Evolutionary conservation across 2,329 filamentous ascomycete genomes (phyloP), one percentile per base, ranked within the genome.

Genomic region (Mycocentrospora acerina): DNA sequence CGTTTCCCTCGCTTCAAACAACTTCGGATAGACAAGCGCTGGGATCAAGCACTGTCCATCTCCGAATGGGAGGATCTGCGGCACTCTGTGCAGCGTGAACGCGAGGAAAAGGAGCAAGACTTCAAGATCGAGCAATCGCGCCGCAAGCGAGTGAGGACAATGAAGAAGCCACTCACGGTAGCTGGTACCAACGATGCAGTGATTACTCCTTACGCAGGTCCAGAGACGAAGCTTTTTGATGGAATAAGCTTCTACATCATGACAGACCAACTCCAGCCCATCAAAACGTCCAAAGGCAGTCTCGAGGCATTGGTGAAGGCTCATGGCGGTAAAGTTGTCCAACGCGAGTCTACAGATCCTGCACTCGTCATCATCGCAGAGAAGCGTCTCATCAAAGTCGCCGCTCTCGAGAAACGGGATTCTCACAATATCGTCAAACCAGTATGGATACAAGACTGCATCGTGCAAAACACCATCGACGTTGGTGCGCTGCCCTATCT

Each of bases 1-100:
- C 83, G 93, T 1, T 98, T 98, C 55, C 93, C 93, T 2, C 83
- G 93, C 1, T 95, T 97, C 68, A 89, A 89, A 47, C 79, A 77
- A 24, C 70, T 97, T 5, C 81, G 90, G 4, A 76, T 79, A n/a
- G 93, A 97, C 66, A 89, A 90, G 51, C 74, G 78, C 39, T 98
- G 93, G 91, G 77, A 86, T 32, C 81, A 81, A 24, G 88, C 88
- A 0, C 73, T 97, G 2, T 87, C 87, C 1, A 72, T 88, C 1
- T 80, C 88, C 30, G 87, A 90, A 30, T 95, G 96, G 55, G 69
- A 83, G 13, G 78, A 84, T 7, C 69, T 96, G 12, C 85, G 86
- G 48, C 72, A 73, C 5, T 78, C 79, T 14, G 83, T 82, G 1
- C 85, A 93, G 43, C 75, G 82, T n/a, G 83, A 88, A 47, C 75